Evolutionary conservation across 1,139 yeast species (phyloP).

Genomic region (Meyerozyma smithsonii): DNA sequence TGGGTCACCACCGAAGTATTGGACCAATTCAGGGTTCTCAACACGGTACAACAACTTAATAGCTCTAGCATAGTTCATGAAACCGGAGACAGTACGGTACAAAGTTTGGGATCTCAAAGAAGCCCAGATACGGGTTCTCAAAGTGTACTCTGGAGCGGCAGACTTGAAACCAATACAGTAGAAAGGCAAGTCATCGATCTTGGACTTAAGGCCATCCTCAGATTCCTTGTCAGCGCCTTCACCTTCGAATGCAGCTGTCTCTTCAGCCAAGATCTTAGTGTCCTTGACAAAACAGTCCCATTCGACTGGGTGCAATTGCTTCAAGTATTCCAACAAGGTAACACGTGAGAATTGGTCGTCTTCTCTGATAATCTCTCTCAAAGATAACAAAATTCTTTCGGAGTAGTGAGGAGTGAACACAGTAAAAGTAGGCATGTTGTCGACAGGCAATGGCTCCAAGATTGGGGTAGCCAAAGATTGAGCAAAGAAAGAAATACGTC

Average conservation of each 20-base stretch:
- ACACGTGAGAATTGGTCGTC: slow-evolving; percentile 98
- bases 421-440: slow-evolving; percentile 98
- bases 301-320: slow-evolving; percentile 97
- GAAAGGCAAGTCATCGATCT: slow-evolving; percentile 96
- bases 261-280: slow-evolving; percentile 97
- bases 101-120: slow-evolving; percentile 96
- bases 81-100: slow-evolving; percentile 98
- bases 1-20: slow-evolving; percentile 97
- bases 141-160: slow-evolving; percentile 98
- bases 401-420: slow-evolving; percentile 97
- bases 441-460: slow-evolving; percentile 97
- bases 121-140: slow-evolving; percentile 99
- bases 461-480: slow-evolving; percentile 98
- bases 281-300: slow-evolving; percentile 99
- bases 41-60: slow-evolving; percentile 95
- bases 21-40: slow-evolving; percentile 98
- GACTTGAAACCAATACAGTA: slow-evolving; percentile 99
- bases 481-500: slow-evolving; percentile 98
- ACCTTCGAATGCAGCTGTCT: slow-evolving; percentile 76
- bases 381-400: slow-evolving; percentile 89
- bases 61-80: slow-evolving; percentile 98
- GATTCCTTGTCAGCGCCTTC: slow-evolving; percentile 54
- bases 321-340: slow-evolving; percentile 90
- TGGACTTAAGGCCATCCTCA: slow-evolving; percentile 74
- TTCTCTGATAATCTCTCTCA: slow-evolving; percentile 97